These are phyloP conservation scores for Russula sp. DNA, from an alignment of 768 basidiomycete genomes.

Conservation along the genomic window DNA sequence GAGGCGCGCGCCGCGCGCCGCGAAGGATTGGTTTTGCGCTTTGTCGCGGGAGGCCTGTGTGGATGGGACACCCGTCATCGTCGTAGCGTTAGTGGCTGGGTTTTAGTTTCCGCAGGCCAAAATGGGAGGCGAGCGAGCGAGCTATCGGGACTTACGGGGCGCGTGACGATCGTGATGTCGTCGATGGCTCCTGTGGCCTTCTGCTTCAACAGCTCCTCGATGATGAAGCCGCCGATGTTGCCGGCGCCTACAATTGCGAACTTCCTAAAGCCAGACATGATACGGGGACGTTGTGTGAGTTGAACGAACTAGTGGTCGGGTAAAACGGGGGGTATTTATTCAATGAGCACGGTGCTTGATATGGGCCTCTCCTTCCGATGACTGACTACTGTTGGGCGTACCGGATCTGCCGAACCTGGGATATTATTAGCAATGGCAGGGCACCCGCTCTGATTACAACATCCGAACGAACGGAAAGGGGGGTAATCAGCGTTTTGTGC, in stretches of 20 bases:
- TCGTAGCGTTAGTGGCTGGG: no score
- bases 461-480: background rate
- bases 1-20: slow-evolving; percentile 18
- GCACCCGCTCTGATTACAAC: background rate
- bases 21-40: slow-evolving; percentile 4
- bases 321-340: slow-evolving; percentile 2
- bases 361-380: background rate
- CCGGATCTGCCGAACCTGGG: background rate
- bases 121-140: background rate
- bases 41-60: slow-evolving; percentile 14
- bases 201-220: slow-evolving; percentile 23
- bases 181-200: slow-evolving; percentile 16
- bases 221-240: slow-evolving; percentile 21
- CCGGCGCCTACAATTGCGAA: slow-evolving; percentile 23
- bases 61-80: no score
- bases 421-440: no score
- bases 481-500: slow-evolving; percentile 1
- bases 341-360: no score
- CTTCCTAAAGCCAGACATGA: slow-evolving; percentile 18
- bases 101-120: background rate
- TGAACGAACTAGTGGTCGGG: background rate
- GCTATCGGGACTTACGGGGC: slow-evolving; percentile 11
- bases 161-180: slow-evolving; percentile 17
- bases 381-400: background rate
- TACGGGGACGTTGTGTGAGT: background rate